Evolutionary conservation across 1,139 yeast genomes (phyloP), one percentile per base, ranked within the genome.

Genomic region (Sugiyamaella japonica): DNA sequence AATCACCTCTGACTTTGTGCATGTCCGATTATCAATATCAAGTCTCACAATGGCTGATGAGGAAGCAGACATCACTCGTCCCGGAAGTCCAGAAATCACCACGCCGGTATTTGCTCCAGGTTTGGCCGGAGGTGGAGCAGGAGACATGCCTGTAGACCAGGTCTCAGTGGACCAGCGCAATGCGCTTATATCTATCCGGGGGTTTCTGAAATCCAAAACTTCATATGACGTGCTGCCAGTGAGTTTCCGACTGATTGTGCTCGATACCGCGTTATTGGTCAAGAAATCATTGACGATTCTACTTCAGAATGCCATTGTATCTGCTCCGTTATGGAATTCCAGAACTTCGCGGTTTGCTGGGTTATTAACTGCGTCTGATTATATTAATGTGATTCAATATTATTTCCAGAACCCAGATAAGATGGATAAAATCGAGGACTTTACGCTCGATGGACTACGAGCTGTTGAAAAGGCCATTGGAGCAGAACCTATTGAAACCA

Each of bases 161-260:
- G 52, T 56, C 1, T 34, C 52, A 13, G 25, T 45, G 10, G 56
- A 56, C 31, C 59, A 56, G 34, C 20, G 40, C 12, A 42, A 48
- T 41, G 59, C 57, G 29, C 40, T 55, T 29, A 53, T 28, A 44
- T 16, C 56, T 10, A 52, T 53, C 28, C 39, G 53, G 32, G 51
- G 42, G 28, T 93, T 95, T 66, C 76, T 95, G 52, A 88, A 89
- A 68, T 85, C 95, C 54, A 91, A 93, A 69, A 93, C 97, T 0
- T 89, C 97, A 1, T 95, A 93, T 70, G 99, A 95, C 67, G 99
- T 95, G 31, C 78, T 95, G 51, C 99, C 99, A 1, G 99, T 95
- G 46, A 86, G 96, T 48, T 95, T 93, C 70, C 79, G 98, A 62
- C 79, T 95, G 64, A 88, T 95, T 56, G 99, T 95, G 46, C 81